A percentile compares a stretch with the other conserved stretches of the same genome.
Evolutionary conservation across 1,284 basidiomycete genomes (phyloP).

Genomic region (Mrakiaceae sp.): DNA sequence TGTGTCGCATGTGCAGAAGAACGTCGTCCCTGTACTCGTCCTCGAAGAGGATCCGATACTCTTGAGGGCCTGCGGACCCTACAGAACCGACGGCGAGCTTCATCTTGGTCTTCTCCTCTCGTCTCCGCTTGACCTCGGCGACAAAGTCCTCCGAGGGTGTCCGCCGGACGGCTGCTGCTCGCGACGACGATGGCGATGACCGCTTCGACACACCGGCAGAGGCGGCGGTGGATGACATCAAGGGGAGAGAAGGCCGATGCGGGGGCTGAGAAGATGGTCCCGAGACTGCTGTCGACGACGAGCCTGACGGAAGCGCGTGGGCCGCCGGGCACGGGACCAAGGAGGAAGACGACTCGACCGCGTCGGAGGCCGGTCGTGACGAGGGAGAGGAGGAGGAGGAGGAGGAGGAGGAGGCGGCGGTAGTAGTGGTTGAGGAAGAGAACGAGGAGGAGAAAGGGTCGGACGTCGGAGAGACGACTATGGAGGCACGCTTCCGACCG

Average conservation of each 20-base stretch:
- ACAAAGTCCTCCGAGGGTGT: not conserved
- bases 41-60: slow-evolving; percentile 46
- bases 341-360: no score
- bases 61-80: not conserved
- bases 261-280: not conserved
- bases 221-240: not conserved
- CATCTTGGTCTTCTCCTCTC: not conserved
- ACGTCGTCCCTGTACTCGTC: slow-evolving; percentile 94
- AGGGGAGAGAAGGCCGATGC: not conserved
- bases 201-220: not conserved
- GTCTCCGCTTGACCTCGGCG: not conserved
- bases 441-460: not conserved
- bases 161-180: not conserved
- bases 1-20: slow-evolving; percentile 82
- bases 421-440: not conserved
- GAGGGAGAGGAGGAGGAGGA: not conserved
- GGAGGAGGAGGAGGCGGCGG: not conserved
- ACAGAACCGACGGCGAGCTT: slow-evolving; percentile 2
- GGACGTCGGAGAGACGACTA: slow-evolving; percentile 8
- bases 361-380: not conserved
- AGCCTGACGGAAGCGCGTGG: not conserved
- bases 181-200: not conserved
- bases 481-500: slow-evolving; percentile 9
- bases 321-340: no score
- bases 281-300: not conserved